Conservation (phyloP, 371 early-diverging fungal genomes). For the Gilbertella persicaria region DNA sequence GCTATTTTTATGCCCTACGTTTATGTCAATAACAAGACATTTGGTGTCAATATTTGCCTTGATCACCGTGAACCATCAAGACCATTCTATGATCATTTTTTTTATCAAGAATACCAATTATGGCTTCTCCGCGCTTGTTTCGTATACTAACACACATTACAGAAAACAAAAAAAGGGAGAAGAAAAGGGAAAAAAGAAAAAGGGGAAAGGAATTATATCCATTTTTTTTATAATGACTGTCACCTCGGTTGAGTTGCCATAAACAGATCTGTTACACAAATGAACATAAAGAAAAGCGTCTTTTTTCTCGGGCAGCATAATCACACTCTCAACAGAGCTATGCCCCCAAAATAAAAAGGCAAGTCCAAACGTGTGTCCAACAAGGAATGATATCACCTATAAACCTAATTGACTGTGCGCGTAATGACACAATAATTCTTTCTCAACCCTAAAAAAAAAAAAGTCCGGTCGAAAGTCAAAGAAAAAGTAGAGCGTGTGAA, state of each 20-base stretch:
- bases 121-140: conserved; percentile 9
- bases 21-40: background rate
- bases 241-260: too few species aligned
- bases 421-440: too few species aligned
- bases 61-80: conserved; percentile 32
- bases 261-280: too few species aligned
- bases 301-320: too few species aligned
- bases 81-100: conserved; percentile 15
- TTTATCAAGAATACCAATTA: conserved; percentile 19
- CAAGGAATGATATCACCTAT: too few species aligned
- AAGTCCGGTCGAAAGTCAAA: background rate
- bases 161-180: background rate
- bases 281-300: too few species aligned
- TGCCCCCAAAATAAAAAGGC: too few species aligned
- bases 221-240: conserved; percentile 3
- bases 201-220: conserved; percentile 1
- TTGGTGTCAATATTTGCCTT: conserved; percentile 10
- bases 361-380: too few species aligned
- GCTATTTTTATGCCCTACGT: conserved; percentile 52
- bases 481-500: conserved; percentile 20
- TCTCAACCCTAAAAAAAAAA: too few species aligned
- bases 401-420: too few species aligned
- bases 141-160: conserved; percentile 24
- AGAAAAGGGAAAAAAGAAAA: background rate
- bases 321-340: too few species aligned